Evolutionary conservation across 164 flowering plant genomes (phyloP), one percentile per base, ranked within the genome.

Genomic region (Akebia trifoliata): DNA sequence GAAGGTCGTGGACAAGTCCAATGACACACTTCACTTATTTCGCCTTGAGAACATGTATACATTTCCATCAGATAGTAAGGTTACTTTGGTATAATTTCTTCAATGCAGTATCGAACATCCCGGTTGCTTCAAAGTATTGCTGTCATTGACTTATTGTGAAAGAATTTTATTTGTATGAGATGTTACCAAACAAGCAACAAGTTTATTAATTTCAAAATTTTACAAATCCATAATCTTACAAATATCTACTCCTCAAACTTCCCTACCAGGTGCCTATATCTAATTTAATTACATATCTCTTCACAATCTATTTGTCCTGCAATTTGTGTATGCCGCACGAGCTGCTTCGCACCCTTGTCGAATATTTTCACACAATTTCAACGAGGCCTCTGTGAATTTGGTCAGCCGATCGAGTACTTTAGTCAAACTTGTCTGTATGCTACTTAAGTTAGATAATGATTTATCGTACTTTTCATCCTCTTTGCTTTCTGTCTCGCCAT

Each of bases 121-220:
- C 70, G 92, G 35, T 72, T 93, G 68, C 95, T 93, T 66, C 98
- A 93, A 43, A 90, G 87, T 67, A 96, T 71, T 48, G 85, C 87
- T 22, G 72, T 79, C n/a, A n/a, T n/a, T n/a, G n/a, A n/a, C n/a
- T n/a, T n/a, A n/a, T n/a, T n/a, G n/a, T n/a, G n/a, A n/a, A n/a
- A n/a, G n/a, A n/a, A n/a, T n/a, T n/a, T n/a, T n/a, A n/a, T n/a
- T n/a, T n/a, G n/a, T n/a, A n/a, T n/a, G n/a, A n/a, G n/a, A n/a
- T n/a, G n/a, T n/a, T n/a, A n/a, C n/a, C n/a, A n/a, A n/a, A n/a
- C n/a, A n/a, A n/a, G n/a, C n/a, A n/a, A n/a, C n/a, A n/a, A n/a
- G n/a, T n/a, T n/a, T n/a, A n/a, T n/a, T n/a, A n/a, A n/a, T n/a
- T n/a, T n/a, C n/a, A n/a, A n/a, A n/a, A n/a, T n/a, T n/a, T n/a